Conservation (phyloP, 768 basidiomycete species). For the Boletus insuetus region DNA sequence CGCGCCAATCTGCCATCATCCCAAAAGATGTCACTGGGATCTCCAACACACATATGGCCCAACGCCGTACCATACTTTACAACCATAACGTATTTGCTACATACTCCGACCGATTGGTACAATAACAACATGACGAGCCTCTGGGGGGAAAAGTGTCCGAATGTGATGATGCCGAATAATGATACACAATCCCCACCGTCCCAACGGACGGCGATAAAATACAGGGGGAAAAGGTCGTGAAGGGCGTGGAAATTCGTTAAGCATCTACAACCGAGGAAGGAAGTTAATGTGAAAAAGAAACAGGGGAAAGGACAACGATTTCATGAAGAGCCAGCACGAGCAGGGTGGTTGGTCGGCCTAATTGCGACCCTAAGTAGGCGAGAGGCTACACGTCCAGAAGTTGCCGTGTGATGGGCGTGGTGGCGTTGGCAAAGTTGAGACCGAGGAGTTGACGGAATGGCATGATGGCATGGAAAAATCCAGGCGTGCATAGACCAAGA, state of each 20-base stretch:
- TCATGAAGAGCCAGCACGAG: constrained; percentile 8
- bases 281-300: constrained; percentile 5
- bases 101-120: constrained; percentile 24
- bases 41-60: constrained; percentile 4
- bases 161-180: constrained; percentile 34
- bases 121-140: constrained; percentile 21
- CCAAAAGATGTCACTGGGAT: background rate
- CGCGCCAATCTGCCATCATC: background rate
- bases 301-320: background rate
- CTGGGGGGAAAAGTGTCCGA: constrained; percentile 16
- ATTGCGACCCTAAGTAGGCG: constrained; percentile 4
- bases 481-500: constrained; percentile 21
- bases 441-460: constrained; percentile 24
- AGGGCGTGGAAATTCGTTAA: constrained; percentile 27
- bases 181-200: constrained; percentile 31
- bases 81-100: constrained; percentile 37
- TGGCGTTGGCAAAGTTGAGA: constrained; percentile 4
- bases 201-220: constrained; percentile 25
- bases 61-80: constrained; percentile 32
- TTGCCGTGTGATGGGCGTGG: constrained; percentile 8
- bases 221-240: constrained; percentile 26
- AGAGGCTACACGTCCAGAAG: constrained; percentile 9
- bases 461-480: constrained; percentile 21
- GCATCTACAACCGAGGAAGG: constrained; percentile 13
- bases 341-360: background rate